Conservation (phyloP, 768 basidiomycete genomes). For the Jaapia argillacea region DNA sequence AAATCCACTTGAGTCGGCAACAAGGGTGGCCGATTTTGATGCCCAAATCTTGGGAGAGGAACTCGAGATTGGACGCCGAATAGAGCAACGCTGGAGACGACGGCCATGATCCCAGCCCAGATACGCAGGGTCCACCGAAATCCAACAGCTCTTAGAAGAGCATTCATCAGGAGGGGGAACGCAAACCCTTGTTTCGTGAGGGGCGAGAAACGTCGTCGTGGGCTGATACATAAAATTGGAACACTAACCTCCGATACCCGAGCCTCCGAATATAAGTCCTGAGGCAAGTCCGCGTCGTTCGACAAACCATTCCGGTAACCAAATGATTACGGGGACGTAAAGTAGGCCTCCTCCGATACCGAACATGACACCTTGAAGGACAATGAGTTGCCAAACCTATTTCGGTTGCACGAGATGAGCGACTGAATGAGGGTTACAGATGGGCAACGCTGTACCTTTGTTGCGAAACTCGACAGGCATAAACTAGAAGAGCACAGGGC, state of each 20-base stretch:
- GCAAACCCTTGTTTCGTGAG: slow-evolving; percentile 7
- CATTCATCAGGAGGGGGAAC: slow-evolving; percentile 12
- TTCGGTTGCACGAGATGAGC: slow-evolving; percentile 4
- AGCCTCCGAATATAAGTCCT: slow-evolving; percentile 15
- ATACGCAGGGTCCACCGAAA: slow-evolving; percentile 14
- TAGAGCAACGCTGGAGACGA: slow-evolving; percentile 9
- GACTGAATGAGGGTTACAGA: background rate
- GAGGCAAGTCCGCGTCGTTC: slow-evolving; percentile 12
- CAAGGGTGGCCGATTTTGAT: slow-evolving; percentile 11
- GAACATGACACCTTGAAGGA: slow-evolving; percentile 14
- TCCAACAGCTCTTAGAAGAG: slow-evolving; percentile 8
- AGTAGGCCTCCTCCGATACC: slow-evolving; percentile 10
- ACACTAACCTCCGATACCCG: slow-evolving; percentile 14
- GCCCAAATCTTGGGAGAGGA: slow-evolving; percentile 10
- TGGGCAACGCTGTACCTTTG: slow-evolving; percentile 1
- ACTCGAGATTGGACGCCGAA: slow-evolving; percentile 13
- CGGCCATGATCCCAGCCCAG: slow-evolving; percentile 9
- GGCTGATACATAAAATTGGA: background rate
- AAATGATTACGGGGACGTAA: slow-evolving; percentile 3
- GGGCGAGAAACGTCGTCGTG: background rate
- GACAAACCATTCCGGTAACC: slow-evolving; percentile 14
- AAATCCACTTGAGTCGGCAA: slow-evolving; percentile 12
- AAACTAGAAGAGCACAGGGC: slow-evolving; percentile 8
- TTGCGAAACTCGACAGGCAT: slow-evolving; percentile 13
- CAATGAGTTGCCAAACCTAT: slow-evolving; percentile 13